Evolutionary conservation across 352 stramenopile genomes (phyloP).

Genomic region (Globisporangium paroecandrum): DNA sequence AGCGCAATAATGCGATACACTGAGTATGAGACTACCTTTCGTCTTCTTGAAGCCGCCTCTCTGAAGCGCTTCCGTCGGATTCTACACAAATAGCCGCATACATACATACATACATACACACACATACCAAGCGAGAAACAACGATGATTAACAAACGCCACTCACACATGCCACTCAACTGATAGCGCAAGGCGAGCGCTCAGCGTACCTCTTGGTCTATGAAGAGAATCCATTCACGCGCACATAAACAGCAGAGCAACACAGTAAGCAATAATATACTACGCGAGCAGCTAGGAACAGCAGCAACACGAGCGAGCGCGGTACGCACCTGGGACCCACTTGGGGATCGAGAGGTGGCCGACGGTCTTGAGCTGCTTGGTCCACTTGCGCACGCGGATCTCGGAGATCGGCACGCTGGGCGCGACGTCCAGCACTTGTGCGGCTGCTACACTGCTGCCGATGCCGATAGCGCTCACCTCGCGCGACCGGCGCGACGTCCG

Average conservation of each 20-base stretch:
- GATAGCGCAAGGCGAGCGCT: background rate
- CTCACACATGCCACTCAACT: background rate
- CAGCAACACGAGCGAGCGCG: background rate
- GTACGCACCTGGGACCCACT: slow-evolving; percentile 64
- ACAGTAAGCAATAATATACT: background rate
- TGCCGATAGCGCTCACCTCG: slow-evolving; percentile 15
- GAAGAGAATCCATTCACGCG: background rate
- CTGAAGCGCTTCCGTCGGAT: slow-evolving; percentile 62
- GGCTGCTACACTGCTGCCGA: background rate
- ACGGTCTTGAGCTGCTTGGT: slow-evolving; percentile 63
- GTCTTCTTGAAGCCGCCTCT: slow-evolving; percentile 65
- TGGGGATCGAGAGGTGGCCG: slow-evolving; percentile 66
- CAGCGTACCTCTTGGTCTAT: slow-evolving; percentile 49
- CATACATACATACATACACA: background rate
- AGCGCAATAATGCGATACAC: background rate
- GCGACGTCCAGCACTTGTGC: slow-evolving; percentile 20
- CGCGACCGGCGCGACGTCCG: slow-evolving; percentile 31
- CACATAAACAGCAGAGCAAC: background rate
- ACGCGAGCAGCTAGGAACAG: background rate
- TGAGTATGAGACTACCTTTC: slow-evolving; percentile 35
- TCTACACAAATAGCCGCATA: slow-evolving; percentile 21
- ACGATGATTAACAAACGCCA: background rate
- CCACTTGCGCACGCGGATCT: slow-evolving; percentile 77
- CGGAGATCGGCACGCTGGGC: slow-evolving; percentile 46
- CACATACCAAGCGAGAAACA: background rate